phyloP scores from a whole-genome alignment of 345 rosid genomes.

The Citropsis articulata region DNA sequence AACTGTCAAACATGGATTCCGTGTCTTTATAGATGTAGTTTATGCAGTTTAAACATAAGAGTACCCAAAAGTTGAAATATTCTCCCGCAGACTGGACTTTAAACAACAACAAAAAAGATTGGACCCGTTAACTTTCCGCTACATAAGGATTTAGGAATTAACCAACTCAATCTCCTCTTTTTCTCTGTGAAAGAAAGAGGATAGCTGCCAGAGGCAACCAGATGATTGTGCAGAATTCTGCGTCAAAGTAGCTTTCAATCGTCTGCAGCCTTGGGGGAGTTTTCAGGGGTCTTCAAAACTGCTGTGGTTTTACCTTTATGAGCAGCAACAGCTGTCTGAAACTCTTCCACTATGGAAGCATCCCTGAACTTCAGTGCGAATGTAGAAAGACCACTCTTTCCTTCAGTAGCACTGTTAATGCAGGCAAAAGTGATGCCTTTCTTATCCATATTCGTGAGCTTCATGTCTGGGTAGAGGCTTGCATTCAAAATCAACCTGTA shows the following conservation, averaged over 20 bases:
- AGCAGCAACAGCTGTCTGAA: slow-evolving; percentile 46
- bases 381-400: slow-evolving; percentile 64
- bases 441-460: slow-evolving; percentile 92
- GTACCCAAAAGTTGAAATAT: slow-evolving; percentile 18
- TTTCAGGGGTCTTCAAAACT: slow-evolving; percentile 76
- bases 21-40: slow-evolving; percentile 17
- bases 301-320: slow-evolving; percentile 49
- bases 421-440: slow-evolving; percentile 92
- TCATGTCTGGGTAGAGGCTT: slow-evolving; percentile 85
- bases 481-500: slow-evolving; percentile 89
- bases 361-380: slow-evolving; percentile 89
- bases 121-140: slow-evolving; percentile 30
- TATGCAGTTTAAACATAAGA: slow-evolving; percentile 13
- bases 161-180: slow-evolving; percentile 3
- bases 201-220: not conserved
- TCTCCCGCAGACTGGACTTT: slow-evolving; percentile 25
- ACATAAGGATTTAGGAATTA: slow-evolving; percentile 16
- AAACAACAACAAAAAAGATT: slow-evolving; percentile 22
- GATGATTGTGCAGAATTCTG: not conserved
- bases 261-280: slow-evolving; percentile 62
- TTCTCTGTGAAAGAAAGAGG: slow-evolving; percentile 1
- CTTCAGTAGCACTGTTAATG: slow-evolving; percentile 64
- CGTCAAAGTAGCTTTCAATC: slow-evolving; percentile 22
- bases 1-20: slow-evolving; percentile 18
- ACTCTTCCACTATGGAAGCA: slow-evolving; percentile 56